A percentile compares a stretch with the other conserved stretches of the same genome.
These are phyloP conservation scores for Phytophthora lateralis DNA, from an alignment of 352 stramenopile species.

Conservation along the genomic window DNA sequence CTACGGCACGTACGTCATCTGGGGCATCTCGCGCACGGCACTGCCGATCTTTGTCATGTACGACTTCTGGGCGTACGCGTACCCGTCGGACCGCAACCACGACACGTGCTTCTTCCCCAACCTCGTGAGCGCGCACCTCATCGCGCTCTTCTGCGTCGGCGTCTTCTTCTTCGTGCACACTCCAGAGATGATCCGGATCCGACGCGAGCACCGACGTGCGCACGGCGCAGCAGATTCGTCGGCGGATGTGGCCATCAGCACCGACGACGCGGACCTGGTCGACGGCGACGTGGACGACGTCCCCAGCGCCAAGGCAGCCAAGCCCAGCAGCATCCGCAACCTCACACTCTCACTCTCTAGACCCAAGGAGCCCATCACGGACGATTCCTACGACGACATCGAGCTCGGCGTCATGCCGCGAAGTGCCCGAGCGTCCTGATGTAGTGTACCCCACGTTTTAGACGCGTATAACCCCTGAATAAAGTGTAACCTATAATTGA, in stretches of 20 bases:
- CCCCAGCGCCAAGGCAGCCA: constrained; percentile 28
- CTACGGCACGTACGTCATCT: constrained; percentile 78
- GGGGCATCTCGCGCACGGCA: constrained; percentile 71
- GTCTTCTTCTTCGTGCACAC: constrained; percentile 87
- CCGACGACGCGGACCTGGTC: constrained; percentile 31
- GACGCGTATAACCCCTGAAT: constrained; percentile 18
- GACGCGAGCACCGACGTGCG: constrained; percentile 29
- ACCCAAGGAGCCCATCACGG: constrained; percentile 46
- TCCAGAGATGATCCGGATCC: constrained; percentile 61
- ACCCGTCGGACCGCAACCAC: constrained; percentile 73
- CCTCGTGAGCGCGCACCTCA: constrained; percentile 74
- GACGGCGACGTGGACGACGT: constrained; percentile 32
- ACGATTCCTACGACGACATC: constrained; percentile 71
- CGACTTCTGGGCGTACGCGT: constrained; percentile 74
- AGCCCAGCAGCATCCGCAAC: constrained; percentile 36
- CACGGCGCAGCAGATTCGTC: constrained; percentile 22
- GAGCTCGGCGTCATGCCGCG: constrained; percentile 62
- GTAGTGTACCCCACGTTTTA: constrained; percentile 22
- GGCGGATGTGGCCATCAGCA: constrained; percentile 19
- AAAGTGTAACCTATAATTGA: constrained; percentile 3
- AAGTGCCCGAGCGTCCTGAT: constrained; percentile 37
- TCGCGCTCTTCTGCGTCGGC: constrained; percentile 80
- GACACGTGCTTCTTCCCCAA: constrained; percentile 82
- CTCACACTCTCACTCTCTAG: constrained; percentile 53
- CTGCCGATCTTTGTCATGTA: constrained; percentile 82